Percentiles rank a stretch among this genome's conserved stretches.
These are phyloP conservation scores for Metarhizium robertsii DNA, from an alignment of 2,329 filamentous ascomycete species.

Conservation along the genomic window DNA sequence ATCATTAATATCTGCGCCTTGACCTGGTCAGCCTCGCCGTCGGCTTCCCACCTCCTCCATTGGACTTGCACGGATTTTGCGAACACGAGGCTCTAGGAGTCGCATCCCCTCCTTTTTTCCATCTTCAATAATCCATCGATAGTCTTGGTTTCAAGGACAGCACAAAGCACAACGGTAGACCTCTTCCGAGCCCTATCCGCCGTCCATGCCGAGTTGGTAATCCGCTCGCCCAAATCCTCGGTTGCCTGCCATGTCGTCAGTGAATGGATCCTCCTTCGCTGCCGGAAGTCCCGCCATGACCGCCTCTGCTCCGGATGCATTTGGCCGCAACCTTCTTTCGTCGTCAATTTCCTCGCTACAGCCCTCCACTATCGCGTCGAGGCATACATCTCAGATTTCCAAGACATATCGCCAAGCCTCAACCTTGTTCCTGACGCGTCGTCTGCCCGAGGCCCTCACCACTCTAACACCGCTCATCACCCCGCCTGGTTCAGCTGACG, in stretches of 20 bases:
- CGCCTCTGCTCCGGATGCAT: constrained; percentile 26
- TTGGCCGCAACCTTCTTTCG: constrained; percentile 44
- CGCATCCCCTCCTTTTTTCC: not conserved
- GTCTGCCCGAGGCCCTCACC: constrained; percentile 79
- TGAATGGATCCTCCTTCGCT: constrained; percentile 33
- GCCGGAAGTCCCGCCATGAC: constrained; percentile 35
- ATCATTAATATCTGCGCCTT: not conserved
- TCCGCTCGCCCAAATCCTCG: not conserved
- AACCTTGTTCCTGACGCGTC: constrained; percentile 88
- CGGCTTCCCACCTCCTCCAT: not conserved
- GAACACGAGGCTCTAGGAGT: not conserved
- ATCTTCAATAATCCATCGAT: not conserved
- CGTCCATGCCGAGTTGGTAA: constrained; percentile 1
- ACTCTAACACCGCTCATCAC: constrained; percentile 77
- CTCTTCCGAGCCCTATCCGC: not conserved
- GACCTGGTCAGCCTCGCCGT: not conserved
- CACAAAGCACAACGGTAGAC: not conserved
- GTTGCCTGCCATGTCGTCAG: constrained; percentile 30
- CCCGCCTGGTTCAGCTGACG: constrained; percentile 38
- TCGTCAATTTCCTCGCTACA: constrained; percentile 63
- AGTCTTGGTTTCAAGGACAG: not conserved
- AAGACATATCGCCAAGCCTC: constrained; percentile 92
- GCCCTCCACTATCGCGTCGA: constrained; percentile 49
- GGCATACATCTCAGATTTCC: constrained; percentile 66
- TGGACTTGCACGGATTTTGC: not conserved